Base-by-base conservation (phyloP, 306 rosid genomes). In the Malus fusca region DNA sequence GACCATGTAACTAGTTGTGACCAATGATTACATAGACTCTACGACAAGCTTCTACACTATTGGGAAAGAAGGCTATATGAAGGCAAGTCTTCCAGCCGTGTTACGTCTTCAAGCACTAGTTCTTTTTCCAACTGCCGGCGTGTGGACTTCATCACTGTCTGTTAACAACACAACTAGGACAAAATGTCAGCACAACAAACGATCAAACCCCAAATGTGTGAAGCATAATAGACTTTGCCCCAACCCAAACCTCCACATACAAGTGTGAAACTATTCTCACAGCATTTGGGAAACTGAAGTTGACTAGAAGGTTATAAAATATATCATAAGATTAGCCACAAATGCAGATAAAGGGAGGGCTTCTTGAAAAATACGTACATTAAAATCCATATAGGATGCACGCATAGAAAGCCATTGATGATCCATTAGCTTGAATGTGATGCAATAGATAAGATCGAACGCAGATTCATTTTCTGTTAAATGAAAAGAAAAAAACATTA, bases 341-440 rank as follows among this genome's bases (percentile, higher is more conserved):
- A 43, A 68, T 68, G 22, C 37, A 58, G 42, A 18, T 58, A 60
- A 72, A 17, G 46, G 59, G 68, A 65, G 35, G 67, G 71, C 71
- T 26, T 66, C 76, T 48, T 61, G 79, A 70, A 71, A 76, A 74
- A 68, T 71, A 89, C 99, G 28, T 89, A 95, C 99, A 74, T 95
- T 95, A 79, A 95, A 95, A 88, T 95, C 99, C 99, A 95, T 95
- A 82, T 95, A 95, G 28, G 99, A 92, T 13, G 99, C 99, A 33
- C 85, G 97, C 99, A 95, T 95, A 21, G 96, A 74, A 75, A 95
- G 99, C 99, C 99, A 95, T 81, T 90, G 91, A 60, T 90, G 93
- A 85, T 95, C 99, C 99, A 95, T 92, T 77, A 95, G 86, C 88
- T 95, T 95, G 96, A 92, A 95, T 42, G 99, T 90, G 73, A 95